Base-by-base conservation (phyloP, 257 asterid genomes). In the Scutellaria baicalensis region DNA sequence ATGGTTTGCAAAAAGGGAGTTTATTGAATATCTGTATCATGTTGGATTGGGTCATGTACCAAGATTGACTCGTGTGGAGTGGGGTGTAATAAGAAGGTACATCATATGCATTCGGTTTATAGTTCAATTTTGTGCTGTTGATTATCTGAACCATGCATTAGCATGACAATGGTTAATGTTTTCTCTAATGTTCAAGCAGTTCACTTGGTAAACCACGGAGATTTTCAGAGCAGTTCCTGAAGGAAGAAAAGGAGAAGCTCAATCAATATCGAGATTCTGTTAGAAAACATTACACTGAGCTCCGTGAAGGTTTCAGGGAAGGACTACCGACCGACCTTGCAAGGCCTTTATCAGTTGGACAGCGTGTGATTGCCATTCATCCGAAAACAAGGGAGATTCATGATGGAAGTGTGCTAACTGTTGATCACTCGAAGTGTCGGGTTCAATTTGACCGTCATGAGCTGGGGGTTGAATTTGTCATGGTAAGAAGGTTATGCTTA, bases 11-110 rank as follows among this genome's bases (percentile, higher is more conserved):
- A 89, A 87, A 79, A 84, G 80, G 62, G 97, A 89, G 83, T 89
- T 89, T 80, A 96, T 89, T 73, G 96, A 92, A 76, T 92, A 92
- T 80, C 77, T 92, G 61, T 45, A 78, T 81, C 95, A 92, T 83
- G 96, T 87, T 39, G 96, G 97, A 69, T 75, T 91, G 76, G 96
- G 96, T 51, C 97, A 91, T 69, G 90, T 85, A 69, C 93, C 95
- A 39, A 85, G 95, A 84, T 75, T 89, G 78, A 87, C 97, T 81
- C 96, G 89, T 72, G 92, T 85, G 49, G 97, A 91, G 57, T 91
- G 97, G 97, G 89, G 96, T 68, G 96, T 91, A 77, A 91, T 91
- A 79, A 84, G 96, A 82, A 84, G 97, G 97, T 91, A 80, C 48
- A 45, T 54, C 5, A n/a, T 43, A 31, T 66, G 31, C 27, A 59